Evolutionary conservation across 208 protist genomes (phyloP), one percentile per base, ranked within the genome.

Genomic region (Leishmania arabica): DNA sequence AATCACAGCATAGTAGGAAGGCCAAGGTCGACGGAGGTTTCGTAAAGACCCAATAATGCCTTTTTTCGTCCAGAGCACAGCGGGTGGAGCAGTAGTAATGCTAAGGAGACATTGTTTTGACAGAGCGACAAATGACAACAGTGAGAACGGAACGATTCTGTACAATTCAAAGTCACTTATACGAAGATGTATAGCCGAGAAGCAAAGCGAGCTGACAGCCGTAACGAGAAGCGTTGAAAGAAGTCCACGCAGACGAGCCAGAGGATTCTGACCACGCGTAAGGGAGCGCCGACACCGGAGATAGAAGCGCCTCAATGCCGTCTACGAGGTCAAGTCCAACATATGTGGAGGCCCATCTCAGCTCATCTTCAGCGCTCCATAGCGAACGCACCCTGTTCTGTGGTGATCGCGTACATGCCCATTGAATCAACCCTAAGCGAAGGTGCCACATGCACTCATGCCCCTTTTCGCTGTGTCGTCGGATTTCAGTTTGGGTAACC

Each of bases 361-460:
- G 80, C 76, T 97, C 93, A 80, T 95, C 91, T 17, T 84, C 60
- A 4, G 93, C 79, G 2, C 72, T 91, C 92, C 93, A 97, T 0
- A 54, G 40, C 13, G 78, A 86, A 17, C 19, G 69, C 3, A 84
- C 1, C 21, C 31, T 37, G 13, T 15, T 3, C 9, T 49, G 8
- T 19, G 45, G 76, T 31, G 45, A 8, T 37, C 73, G 64, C 51
- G 21, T 69, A 8, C 90, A 34, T 68, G 87, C 93, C 80, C 83
- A 95, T 3, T 73, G 76, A 17, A 95, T 80, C 27, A 97, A 78
- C 11, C 84, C 92, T 1, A 95, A 83, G 1, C 93, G 89, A 34
- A 97, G 76, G 17, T 87, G 69, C 90, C 92, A 97, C 68, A 95
- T 86, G 24, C 82, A 80, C 75, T 95, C 93, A 47, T 97, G 92